phyloP scores from a whole-genome alignment of 2,329 filamentous ascomycete genomes.

The Ophiostoma tasmaniense region DNA sequence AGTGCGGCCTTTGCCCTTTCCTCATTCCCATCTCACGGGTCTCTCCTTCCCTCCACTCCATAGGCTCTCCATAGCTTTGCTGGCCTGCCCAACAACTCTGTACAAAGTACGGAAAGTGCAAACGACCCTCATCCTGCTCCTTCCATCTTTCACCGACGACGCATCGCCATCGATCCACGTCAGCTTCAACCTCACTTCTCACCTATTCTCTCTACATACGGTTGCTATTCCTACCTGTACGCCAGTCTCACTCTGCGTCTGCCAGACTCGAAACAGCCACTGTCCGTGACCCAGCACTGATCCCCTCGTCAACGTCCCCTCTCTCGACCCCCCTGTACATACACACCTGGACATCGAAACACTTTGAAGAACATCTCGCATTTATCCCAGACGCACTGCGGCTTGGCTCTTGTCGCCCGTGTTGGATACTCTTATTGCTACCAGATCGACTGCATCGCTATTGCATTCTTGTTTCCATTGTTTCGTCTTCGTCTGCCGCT shows the following conservation, averaged over 20 bases:
- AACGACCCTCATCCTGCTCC: not conserved
- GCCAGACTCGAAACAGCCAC: not conserved
- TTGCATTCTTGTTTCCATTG: not conserved
- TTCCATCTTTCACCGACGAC: not conserved
- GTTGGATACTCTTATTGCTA: not conserved
- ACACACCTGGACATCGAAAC: constrained; percentile 1
- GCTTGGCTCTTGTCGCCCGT: not conserved
- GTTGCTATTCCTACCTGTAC: not conserved
- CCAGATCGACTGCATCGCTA: not conserved
- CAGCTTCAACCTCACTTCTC: not conserved
- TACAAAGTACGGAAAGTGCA: not conserved
- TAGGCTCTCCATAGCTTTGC: not conserved
- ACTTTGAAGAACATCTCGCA: not conserved
- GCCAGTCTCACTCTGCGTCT: not conserved
- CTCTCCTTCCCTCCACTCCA: not conserved
- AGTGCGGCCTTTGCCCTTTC: not conserved
- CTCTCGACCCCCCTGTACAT: constrained; percentile 5
- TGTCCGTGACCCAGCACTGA: constrained; percentile 1
- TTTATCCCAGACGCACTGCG: constrained; percentile 1
- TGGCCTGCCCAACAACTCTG: not conserved
- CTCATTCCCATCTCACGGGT: constrained; percentile 2
- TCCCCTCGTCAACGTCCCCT: constrained; percentile 8
- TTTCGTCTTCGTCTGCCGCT: not conserved
- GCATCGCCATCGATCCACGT: not conserved
- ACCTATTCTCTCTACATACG: not conserved